A percentile compares a stretch with the other conserved stretches of the same genome.
These are phyloP conservation scores for Mrakia gelida DNA, from an alignment of 768 basidiomycete species.

Conservation along the genomic window DNA sequence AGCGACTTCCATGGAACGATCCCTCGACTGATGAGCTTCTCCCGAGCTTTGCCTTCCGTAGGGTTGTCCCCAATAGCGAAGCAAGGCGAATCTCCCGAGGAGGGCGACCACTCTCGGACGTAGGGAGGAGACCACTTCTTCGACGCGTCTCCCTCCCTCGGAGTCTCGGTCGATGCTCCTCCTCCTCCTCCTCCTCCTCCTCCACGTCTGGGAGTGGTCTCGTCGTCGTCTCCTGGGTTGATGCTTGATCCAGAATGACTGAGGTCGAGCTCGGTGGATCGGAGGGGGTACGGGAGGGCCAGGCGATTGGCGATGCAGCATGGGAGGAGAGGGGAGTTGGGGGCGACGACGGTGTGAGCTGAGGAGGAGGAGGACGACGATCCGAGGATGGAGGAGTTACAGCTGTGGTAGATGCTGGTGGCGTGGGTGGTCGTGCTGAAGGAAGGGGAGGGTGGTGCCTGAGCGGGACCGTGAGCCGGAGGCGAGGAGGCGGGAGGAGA, in stretches of 20 bases:
- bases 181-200: background rate
- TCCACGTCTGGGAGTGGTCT: background rate
- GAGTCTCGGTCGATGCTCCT: background rate
- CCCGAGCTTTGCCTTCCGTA: background rate
- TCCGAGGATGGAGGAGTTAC: background rate
- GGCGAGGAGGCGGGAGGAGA: background rate
- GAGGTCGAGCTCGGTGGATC: background rate
- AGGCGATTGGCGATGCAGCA: background rate
- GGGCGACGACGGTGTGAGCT: background rate
- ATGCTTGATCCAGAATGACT: background rate
- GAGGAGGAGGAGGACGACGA: background rate
- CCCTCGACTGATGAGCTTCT: background rate
- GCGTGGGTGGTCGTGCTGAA: background rate
- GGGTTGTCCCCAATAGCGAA: slow-evolving; percentile 3
- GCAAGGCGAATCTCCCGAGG: background rate
- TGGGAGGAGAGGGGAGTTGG: background rate
- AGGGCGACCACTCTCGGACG: background rate
- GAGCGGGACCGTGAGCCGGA: background rate
- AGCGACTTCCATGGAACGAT: background rate
- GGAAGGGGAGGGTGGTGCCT: background rate
- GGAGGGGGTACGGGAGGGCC: background rate
- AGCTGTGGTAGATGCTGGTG: background rate
- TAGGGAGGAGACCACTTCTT: background rate
- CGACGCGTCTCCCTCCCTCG: background rate
- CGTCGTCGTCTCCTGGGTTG: background rate